Percentiles rank a stretch among this genome's conserved stretches.
Evolutionary conservation across 345 rosid species (phyloP).

Genomic region (Populus deltoides): DNA sequence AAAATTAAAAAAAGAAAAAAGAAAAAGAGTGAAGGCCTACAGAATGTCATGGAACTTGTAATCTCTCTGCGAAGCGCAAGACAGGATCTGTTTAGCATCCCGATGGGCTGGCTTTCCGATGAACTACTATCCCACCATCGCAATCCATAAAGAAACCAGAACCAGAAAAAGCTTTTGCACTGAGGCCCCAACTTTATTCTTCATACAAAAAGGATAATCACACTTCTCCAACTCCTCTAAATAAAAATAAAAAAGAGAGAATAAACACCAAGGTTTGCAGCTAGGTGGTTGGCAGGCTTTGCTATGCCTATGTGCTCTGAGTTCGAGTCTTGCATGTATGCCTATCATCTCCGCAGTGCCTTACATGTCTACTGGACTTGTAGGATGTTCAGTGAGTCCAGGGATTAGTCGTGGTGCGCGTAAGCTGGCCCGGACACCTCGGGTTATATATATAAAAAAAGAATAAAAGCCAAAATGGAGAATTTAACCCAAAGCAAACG

Average conservation of each 20-base stretch:
- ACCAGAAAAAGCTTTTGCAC: conserved; percentile 15
- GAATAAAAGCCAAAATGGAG: conserved; percentile 29
- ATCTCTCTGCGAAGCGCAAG: background rate
- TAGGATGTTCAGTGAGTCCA: too few relatives aligned
- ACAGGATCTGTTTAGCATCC: background rate
- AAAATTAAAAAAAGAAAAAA: too few relatives aligned
- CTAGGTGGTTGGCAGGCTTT: too few relatives aligned
- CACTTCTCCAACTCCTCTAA: conserved; percentile 28
- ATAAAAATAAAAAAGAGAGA: background rate
- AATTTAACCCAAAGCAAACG: conserved; percentile 19
- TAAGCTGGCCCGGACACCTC: too few relatives aligned
- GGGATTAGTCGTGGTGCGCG: too few relatives aligned
- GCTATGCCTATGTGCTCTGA: too few relatives aligned
- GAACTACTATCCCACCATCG: conserved; percentile 1
- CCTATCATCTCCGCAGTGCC: too few relatives aligned
- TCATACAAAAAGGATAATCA: conserved; percentile 32
- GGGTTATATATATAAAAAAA: too few relatives aligned
- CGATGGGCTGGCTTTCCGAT: background rate
- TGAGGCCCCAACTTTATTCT: conserved; percentile 33
- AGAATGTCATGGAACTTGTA: background rate
- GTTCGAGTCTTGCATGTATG: too few relatives aligned
- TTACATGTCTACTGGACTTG: too few relatives aligned
- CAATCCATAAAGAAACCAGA: background rate
- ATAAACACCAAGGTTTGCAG: too few relatives aligned
- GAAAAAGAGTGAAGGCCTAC: background rate